These are phyloP conservation scores for Fusarium cicatricum DNA, from an alignment of 2,329 filamentous ascomycete species.

Conservation along the genomic window DNA sequence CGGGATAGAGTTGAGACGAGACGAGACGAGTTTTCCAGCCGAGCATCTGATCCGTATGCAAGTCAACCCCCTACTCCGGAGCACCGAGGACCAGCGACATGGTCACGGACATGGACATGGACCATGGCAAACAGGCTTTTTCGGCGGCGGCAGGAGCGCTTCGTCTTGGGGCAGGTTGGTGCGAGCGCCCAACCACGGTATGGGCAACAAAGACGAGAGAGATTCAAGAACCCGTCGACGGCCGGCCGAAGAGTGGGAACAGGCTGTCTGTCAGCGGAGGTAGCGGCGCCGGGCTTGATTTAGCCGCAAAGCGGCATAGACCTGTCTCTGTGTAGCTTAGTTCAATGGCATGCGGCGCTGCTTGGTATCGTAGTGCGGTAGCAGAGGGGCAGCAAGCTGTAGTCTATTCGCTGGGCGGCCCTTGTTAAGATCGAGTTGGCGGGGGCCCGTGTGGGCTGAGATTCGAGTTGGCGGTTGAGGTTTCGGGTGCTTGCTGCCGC, in stretches of 20 bases:
- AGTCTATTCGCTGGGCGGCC: conserved; percentile 26
- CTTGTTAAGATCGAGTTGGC: conserved; percentile 38
- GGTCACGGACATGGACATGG: conserved; percentile 16
- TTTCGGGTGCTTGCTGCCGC: conserved; percentile 35
- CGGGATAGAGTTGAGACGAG: conserved; percentile 27
- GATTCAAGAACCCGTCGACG: conserved; percentile 19
- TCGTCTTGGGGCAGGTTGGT: conserved; percentile 22
- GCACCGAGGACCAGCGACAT: conserved; percentile 26
- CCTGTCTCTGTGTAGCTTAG: conserved; percentile 1
- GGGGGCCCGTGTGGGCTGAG: conserved; percentile 41
- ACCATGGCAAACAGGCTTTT: conserved; percentile 13
- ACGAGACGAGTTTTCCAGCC: conserved; percentile 28
- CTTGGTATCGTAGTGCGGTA: conserved; percentile 10
- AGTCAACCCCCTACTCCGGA: conserved; percentile 16
- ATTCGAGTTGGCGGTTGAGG: conserved; percentile 40
- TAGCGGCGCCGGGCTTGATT: conserved; percentile 32
- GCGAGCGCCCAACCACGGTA: conserved; percentile 5
- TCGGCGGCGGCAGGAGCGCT: conserved; percentile 38
- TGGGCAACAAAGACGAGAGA: not conserved
- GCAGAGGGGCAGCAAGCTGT: conserved; percentile 15
- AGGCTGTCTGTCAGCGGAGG: conserved; percentile 30
- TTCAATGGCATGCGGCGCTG: not conserved
- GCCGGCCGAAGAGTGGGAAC: conserved; percentile 34
- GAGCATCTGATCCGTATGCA: conserved; percentile 23
- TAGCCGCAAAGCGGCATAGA: conserved; percentile 1